These are phyloP conservation scores for Fusarium sublunatum DNA, from an alignment of 2,329 filamentous ascomycete species.

Conservation along the genomic window DNA sequence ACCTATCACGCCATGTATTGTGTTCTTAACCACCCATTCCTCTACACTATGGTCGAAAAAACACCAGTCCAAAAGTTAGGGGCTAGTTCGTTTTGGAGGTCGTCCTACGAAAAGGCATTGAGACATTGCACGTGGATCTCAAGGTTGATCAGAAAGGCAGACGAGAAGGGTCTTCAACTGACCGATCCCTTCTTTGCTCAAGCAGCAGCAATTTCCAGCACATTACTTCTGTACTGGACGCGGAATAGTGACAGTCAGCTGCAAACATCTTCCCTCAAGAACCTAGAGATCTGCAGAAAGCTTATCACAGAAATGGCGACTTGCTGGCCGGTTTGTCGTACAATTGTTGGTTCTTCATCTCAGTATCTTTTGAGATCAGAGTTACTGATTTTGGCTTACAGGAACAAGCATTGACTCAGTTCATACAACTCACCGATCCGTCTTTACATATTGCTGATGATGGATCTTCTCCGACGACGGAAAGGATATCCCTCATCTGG, in stretches of 20 bases:
- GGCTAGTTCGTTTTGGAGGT: constrained; percentile 21
- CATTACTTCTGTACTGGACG: constrained; percentile 19
- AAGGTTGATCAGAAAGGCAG: constrained; percentile 13
- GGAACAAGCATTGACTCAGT: constrained; percentile 9
- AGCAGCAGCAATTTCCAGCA: constrained; percentile 28
- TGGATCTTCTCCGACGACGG: neutral
- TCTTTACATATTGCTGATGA: neutral
- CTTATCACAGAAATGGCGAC: constrained; percentile 24
- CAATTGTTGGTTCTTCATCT: constrained; percentile 6
- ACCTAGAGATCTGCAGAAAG: constrained; percentile 18
- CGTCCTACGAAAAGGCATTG: constrained; percentile 21
- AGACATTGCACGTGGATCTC: constrained; percentile 34
- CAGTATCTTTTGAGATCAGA: too few relatives aligned
- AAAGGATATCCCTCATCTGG: constrained; percentile 27
- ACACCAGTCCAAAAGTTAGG: constrained; percentile 16
- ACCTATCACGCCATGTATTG: constrained; percentile 28
- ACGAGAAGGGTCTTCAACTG: constrained; percentile 16
- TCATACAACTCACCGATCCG: constrained; percentile 8
- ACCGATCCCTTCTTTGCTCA: constrained; percentile 31
- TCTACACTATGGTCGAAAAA: constrained; percentile 18
- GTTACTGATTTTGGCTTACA: neutral
- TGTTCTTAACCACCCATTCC: constrained; percentile 25
- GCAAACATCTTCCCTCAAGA: neutral
- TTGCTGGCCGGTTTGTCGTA: constrained; percentile 25
- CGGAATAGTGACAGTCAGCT: constrained; percentile 2